phyloP scores from a whole-genome alignment of 768 basidiomycete genomes.

The Kwoniella europaea region DNA sequence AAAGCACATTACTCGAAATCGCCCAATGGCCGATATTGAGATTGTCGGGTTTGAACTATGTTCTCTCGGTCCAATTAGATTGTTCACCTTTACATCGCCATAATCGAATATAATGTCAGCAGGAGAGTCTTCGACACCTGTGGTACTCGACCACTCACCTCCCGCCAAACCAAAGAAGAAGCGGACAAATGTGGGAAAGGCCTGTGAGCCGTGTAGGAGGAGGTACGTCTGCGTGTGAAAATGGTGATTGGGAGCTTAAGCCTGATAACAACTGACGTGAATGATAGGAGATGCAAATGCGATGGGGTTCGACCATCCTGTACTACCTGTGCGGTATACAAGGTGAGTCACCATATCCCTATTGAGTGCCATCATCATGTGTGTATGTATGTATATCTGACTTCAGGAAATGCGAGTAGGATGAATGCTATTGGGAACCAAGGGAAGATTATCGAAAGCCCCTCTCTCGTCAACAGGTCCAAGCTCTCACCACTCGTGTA shows the following conservation, averaged over 20 bases:
- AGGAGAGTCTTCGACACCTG: not conserved
- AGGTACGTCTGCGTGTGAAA: conserved; percentile 27
- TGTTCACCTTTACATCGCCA: not conserved
- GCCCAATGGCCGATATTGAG: no score
- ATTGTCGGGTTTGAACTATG: no score
- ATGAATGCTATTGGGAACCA: conserved; percentile 50
- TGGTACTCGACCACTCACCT: not conserved
- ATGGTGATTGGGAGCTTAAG: not conserved
- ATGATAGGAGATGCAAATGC: conserved; percentile 44
- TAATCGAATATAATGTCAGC: not conserved
- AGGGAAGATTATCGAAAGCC: conserved; percentile 51
- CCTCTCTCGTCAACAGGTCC: conserved; percentile 47
- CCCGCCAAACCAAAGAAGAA: conserved; percentile 25
- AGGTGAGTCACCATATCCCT: conserved; percentile 30
- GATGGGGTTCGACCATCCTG: conserved; percentile 49
- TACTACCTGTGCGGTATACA: conserved; percentile 48
- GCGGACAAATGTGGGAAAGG: conserved; percentile 39
- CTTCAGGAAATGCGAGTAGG: conserved; percentile 21
- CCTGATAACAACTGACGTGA: not conserved
- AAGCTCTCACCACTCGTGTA: conserved; percentile 45
- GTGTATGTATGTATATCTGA: not conserved
- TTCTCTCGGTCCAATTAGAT: no score
- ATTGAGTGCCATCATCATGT: not conserved
- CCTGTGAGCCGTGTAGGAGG: conserved; percentile 44
- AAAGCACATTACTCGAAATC: no score